A percentile compares a stretch with the other conserved stretches of the same genome.
Conservation (phyloP, 2,329 filamentous ascomycete species). For the Calonectria hawksworthii region DNA sequence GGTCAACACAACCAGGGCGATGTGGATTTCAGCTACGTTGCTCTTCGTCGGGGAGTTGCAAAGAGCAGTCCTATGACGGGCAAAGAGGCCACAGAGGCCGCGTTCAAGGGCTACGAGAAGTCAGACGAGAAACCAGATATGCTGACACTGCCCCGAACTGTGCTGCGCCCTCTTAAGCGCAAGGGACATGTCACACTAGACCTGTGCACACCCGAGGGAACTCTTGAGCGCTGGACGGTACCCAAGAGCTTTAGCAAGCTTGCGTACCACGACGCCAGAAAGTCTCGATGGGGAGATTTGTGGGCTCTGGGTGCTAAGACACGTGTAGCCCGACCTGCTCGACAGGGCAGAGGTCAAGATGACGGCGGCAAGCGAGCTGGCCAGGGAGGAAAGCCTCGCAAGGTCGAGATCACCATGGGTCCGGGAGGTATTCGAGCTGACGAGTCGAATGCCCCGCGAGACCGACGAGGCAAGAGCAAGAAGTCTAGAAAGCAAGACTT, state of each 20-base stretch:
- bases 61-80: slow-evolving; percentile 59
- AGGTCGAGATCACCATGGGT: slow-evolving; percentile 53
- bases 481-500: slow-evolving; percentile 55
- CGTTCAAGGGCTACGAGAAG: slow-evolving; percentile 80
- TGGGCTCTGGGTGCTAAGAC: slow-evolving; percentile 98
- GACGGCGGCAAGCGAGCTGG: slow-evolving; percentile 63
- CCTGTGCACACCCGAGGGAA: slow-evolving; percentile 87
- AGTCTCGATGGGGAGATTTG: slow-evolving; percentile 90
- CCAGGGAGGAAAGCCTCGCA: slow-evolving; percentile 55
- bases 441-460: slow-evolving; percentile 53
- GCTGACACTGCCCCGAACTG: slow-evolving; percentile 81
- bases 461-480: slow-evolving; percentile 59
- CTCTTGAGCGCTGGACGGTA: slow-evolving; percentile 94
- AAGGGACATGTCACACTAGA: slow-evolving; percentile 91
- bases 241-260: slow-evolving; percentile 84
- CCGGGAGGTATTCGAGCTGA: slow-evolving; percentile 54
- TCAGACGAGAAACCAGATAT: slow-evolving; percentile 62
- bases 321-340: slow-evolving; percentile 71
- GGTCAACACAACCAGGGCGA: slow-evolving; percentile 87
- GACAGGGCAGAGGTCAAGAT: slow-evolving; percentile 67
- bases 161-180: slow-evolving; percentile 88
- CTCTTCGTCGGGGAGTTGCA: slow-evolving; percentile 80
- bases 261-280: slow-evolving; percentile 93
- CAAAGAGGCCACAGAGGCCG: slow-evolving; percentile 70
- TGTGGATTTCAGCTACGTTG: slow-evolving; percentile 90